A percentile compares a stretch with the other conserved stretches of the same genome.
These are phyloP conservation scores for Pterulicium gracile DNA, from an alignment of 1,284 basidiomycete species.

Conservation along the genomic window DNA sequence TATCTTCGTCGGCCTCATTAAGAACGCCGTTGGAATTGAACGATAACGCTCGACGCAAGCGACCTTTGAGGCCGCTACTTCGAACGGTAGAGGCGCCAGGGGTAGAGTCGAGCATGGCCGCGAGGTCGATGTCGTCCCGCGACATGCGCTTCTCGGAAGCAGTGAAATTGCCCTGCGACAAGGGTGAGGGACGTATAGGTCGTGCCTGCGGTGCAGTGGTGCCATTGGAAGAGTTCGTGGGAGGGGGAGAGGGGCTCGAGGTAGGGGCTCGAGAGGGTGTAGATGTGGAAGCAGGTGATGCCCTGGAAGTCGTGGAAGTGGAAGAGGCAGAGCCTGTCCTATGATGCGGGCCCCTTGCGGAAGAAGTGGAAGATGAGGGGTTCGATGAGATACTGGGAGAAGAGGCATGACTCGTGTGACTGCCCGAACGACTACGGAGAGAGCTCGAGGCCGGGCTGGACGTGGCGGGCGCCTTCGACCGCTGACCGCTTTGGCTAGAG, in stretches of 20 bases:
- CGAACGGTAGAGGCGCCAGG: slow-evolving; percentile 35
- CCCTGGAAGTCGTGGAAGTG: slow-evolving; percentile 23
- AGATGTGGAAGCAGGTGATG: slow-evolving; percentile 33
- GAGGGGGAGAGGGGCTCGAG: slow-evolving; percentile 24
- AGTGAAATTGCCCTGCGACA: slow-evolving; percentile 61
- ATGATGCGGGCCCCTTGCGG: slow-evolving; percentile 26
- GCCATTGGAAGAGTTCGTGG: slow-evolving; percentile 23
- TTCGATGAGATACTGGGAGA: slow-evolving; percentile 19
- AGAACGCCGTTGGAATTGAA: slow-evolving; percentile 49
- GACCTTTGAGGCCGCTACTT: slow-evolving; percentile 63
- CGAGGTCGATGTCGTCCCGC: slow-evolving; percentile 64
- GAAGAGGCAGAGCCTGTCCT: slow-evolving; percentile 28
- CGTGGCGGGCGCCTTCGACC: slow-evolving; percentile 21
- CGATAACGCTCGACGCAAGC: slow-evolving; percentile 65
- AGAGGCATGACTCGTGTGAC: slow-evolving; percentile 16
- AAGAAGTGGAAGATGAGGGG: slow-evolving; percentile 9
- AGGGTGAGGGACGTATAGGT: slow-evolving; percentile 59
- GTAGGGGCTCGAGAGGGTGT: slow-evolving; percentile 26
- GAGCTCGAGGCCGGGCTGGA: slow-evolving; percentile 15
- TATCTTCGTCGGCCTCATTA: slow-evolving; percentile 34
- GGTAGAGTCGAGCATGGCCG: slow-evolving; percentile 41
- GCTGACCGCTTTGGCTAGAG: no score
- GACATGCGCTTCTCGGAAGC: slow-evolving; percentile 66
- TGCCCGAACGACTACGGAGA: slow-evolving; percentile 19
- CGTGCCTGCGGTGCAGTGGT: slow-evolving; percentile 33